Evolutionary conservation across 2,329 filamentous ascomycete genomes (phyloP).

Genomic region (Aspergillus transmontanensis): DNA sequence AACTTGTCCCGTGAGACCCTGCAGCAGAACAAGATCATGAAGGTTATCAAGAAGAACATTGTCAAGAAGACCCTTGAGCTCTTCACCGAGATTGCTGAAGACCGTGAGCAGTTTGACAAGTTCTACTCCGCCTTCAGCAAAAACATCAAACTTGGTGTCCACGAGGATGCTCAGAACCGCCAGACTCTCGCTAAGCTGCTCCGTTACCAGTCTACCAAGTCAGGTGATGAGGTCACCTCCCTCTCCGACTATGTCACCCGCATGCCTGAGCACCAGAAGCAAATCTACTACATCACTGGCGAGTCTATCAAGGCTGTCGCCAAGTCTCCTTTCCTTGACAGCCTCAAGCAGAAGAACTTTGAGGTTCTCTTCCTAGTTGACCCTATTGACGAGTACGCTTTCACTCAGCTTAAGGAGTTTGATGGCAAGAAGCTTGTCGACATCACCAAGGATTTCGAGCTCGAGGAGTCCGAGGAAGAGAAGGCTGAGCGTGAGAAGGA

Average conservation of each 20-base stretch:
- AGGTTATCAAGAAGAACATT: constrained; percentile 99
- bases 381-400: constrained; percentile 98
- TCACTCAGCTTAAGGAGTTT: constrained; percentile 99
- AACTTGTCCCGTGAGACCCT: constrained; percentile 99
- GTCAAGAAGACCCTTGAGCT: constrained; percentile 99
- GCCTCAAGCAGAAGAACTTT: constrained; percentile 98
- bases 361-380: constrained; percentile 99
- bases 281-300: constrained; percentile 99
- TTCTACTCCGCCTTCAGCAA: constrained; percentile 99
- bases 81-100: constrained; percentile 98
- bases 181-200: constrained; percentile 91
- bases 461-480: constrained; percentile 99
- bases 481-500: constrained; percentile 92
- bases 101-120: constrained; percentile 99
- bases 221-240: constrained; percentile 91
- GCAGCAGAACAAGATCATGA: constrained; percentile 99
- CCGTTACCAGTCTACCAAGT: constrained; percentile 98
- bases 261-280: constrained; percentile 99
- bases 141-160: constrained; percentile 99
- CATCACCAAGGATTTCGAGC: constrained; percentile 99
- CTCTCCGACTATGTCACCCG: constrained; percentile 97
- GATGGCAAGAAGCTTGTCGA: constrained; percentile 99
- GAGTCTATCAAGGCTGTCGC: constrained; percentile 97
- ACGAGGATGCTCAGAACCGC: constrained; percentile 99
- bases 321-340: constrained; percentile 98